A percentile compares a stretch with the other conserved stretches of the same genome.
These are phyloP conservation scores for Colletotrichum sp. DNA, from an alignment of 2,329 filamentous ascomycete species.

Conservation along the genomic window DNA sequence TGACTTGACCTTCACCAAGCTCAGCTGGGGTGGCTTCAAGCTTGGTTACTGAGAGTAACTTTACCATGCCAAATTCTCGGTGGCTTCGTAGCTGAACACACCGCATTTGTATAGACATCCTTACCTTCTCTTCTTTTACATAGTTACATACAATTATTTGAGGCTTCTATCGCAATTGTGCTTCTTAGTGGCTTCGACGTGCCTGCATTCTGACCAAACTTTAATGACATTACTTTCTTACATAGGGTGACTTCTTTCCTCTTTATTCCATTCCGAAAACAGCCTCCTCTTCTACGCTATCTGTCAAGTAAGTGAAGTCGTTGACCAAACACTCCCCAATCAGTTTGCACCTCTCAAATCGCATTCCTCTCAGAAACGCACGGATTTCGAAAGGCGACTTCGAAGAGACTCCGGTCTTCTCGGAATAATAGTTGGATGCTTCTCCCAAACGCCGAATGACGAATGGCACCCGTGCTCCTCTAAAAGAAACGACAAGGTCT, in stretches of 20 bases:
- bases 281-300: neutral
- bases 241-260: neutral
- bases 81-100: neutral
- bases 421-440: neutral
- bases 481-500: neutral
- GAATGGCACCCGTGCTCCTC: neutral
- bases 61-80: neutral
- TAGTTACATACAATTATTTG: neutral
- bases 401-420: neutral
- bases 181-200: neutral
- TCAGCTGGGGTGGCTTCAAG: slow-evolving; percentile 42
- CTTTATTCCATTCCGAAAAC: neutral
- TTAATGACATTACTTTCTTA: neutral
- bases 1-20: slow-evolving; percentile 29
- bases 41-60: neutral
- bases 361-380: neutral
- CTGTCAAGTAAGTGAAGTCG: neutral
- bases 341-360: neutral
- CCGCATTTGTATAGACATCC: neutral
- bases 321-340: neutral
- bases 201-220: neutral
- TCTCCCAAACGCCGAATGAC: neutral
- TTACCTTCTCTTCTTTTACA: neutral
- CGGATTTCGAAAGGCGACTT: neutral
- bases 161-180: neutral